These are phyloP conservation scores for Tardiomyces blankii DNA, from an alignment of 1,139 yeast genomes.

Conservation along the genomic window DNA sequence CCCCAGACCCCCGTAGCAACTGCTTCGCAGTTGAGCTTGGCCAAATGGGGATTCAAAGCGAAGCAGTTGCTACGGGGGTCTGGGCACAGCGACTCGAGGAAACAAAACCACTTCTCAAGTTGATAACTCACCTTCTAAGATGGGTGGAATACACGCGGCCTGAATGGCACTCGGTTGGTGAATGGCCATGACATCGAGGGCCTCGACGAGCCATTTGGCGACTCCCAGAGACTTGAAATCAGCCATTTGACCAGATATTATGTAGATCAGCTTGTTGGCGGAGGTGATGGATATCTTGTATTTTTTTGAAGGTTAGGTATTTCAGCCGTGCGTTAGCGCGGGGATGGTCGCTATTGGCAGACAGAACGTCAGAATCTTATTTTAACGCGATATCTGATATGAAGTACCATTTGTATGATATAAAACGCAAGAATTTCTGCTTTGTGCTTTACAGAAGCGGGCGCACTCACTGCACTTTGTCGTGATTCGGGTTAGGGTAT, in stretches of 20 bases:
- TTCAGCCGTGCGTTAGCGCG: constrained; percentile 3
- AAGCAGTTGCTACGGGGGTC: no score
- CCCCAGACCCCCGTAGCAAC: no score
- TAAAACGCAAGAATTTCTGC: no score
- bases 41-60: constrained; percentile 23
- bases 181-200: constrained; percentile 74
- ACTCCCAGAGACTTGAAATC: constrained; percentile 58
- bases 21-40: no score
- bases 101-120: no score
- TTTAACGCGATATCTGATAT: no score
- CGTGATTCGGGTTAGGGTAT: no score
- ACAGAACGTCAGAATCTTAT: neutral
- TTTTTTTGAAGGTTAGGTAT: constrained; percentile 4
- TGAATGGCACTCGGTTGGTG: constrained; percentile 80
- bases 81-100: no score
- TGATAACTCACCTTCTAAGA: constrained; percentile 30
- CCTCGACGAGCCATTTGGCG: constrained; percentile 76
- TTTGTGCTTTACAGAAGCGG: no score
- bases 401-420: no score
- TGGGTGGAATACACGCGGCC: constrained; percentile 77
- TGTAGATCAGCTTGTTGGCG: neutral
- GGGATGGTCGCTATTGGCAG: neutral
- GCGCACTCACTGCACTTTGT: no score
- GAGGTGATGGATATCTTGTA: neutral
- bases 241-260: neutral